Evolutionary conservation across 2,329 filamentous ascomycete species (phyloP).

Genomic region (Colletotrichum viniferum): DNA sequence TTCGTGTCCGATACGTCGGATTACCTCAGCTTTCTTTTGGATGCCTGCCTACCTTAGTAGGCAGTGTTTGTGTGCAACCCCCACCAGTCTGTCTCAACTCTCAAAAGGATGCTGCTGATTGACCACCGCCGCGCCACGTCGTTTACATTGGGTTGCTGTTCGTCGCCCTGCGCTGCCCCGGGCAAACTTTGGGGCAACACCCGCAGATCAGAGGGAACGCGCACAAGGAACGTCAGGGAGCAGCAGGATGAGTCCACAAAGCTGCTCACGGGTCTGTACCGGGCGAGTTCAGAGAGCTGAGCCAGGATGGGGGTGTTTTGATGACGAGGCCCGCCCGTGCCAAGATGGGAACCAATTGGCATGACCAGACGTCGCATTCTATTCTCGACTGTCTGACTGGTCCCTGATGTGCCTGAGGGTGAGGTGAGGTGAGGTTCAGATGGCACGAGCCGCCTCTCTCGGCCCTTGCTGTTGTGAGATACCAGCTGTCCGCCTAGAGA

Average conservation of each 20-base stretch:
- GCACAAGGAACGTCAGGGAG: not conserved
- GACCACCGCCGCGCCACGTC: not conserved
- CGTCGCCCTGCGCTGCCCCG: not conserved
- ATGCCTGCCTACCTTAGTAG: not conserved
- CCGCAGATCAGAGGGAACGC: not conserved
- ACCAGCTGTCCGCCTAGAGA: not conserved
- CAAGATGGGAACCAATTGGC: constrained; percentile 4
- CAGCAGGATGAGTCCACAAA: not conserved
- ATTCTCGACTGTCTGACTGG: not conserved
- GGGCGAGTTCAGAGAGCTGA: not conserved
- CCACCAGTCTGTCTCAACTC: not conserved
- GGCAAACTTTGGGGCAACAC: not conserved
- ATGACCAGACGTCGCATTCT: not conserved
- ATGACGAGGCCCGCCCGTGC: constrained; percentile 18
- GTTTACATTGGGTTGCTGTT: not conserved
- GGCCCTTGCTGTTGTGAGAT: not conserved
- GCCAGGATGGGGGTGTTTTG: constrained; percentile 11
- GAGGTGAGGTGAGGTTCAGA: constrained; percentile 13
- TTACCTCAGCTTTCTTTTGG: not conserved
- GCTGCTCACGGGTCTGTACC: not conserved
- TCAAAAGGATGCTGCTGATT: not conserved
- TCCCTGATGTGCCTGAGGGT: not conserved
- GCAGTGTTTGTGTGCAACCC: not conserved
- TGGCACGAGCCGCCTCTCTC: constrained; percentile 18
- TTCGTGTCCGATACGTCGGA: not conserved